Base-by-base conservation (phyloP, 306 rosid genomes). In the Senna siamea region DNA sequence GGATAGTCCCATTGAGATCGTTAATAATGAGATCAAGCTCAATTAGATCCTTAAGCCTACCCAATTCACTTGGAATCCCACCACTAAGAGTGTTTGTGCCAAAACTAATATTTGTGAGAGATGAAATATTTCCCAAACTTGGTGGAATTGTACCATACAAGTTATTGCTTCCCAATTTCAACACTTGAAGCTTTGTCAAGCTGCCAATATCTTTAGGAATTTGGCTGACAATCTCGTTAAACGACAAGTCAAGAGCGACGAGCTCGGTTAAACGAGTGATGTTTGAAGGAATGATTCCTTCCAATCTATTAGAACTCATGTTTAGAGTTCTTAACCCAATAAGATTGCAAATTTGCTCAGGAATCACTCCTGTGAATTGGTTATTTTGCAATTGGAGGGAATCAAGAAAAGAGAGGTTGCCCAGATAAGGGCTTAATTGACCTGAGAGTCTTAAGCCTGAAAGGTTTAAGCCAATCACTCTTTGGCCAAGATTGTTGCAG, bases 41-140 rank as follows among this genome's bases (percentile, higher is more conserved):
- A 34, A 85, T 46, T 37, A 92, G 66, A 22, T 73, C 76, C 17
- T 41, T 75, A 28, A 92, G 86, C 60, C 66, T 72, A 18, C 92
- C 86, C 30, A 92, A 30, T 0, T 83, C 83, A 66, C 60, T 52
- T 0, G 98, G 92, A 57, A 92, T 83, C 18, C n/a, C 34, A 0
- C 96, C 96, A 73, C 68, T 56, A 14, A 92, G 83, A 57, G 67
- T 14, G 56, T 92, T 92, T 41, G 87, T 87, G 57, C 90, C 92
- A 5, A 89, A 69, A 9, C 80, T 87, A 20, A 92, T 50, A 26
- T 19, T 74, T 10, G 62, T 61, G 13, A 89, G 88, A 13, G 87
- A 78, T n/a, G 96, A 84, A 68, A 92, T 78, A 37, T 89, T 92
- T 43, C 85, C 88, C 30, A 92, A 34, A 37, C 80, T 7, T 10